Evolutionary conservation across 2,329 filamentous ascomycete genomes (phyloP).

Genomic region (Aspergillus quadrilineatus): DNA sequence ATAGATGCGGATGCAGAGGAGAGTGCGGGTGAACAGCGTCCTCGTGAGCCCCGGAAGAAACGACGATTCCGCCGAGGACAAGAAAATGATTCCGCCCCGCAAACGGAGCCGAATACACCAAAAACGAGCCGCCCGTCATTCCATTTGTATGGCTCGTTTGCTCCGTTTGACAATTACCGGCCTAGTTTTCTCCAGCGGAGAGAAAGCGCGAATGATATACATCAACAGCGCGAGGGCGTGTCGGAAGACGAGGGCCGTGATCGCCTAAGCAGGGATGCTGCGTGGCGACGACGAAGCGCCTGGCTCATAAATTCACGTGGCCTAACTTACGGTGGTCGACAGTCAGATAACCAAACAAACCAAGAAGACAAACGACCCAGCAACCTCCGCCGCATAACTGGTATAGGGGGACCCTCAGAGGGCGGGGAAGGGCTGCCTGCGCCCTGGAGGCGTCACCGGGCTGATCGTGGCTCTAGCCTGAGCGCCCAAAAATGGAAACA

Average conservation of each 20-base stretch:
- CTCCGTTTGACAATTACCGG: constrained; percentile 47
- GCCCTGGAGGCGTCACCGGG: constrained; percentile 50
- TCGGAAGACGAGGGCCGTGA: constrained; percentile 75
- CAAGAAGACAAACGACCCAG: constrained; percentile 58
- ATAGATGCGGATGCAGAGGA: constrained; percentile 79
- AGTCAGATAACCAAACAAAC: constrained; percentile 51
- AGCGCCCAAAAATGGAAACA: constrained; percentile 84
- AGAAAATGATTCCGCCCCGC: constrained; percentile 51
- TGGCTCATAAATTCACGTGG: constrained; percentile 53
- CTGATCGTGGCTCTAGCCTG: constrained; percentile 69
- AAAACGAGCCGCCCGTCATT: constrained; percentile 44
- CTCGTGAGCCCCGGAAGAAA: constrained; percentile 55
- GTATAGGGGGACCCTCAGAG: constrained; percentile 61
- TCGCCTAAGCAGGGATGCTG: constrained; percentile 55
- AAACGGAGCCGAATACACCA: constrained; percentile 68
- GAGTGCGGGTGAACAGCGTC: constrained; percentile 73
- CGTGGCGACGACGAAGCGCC: constrained; percentile 60
- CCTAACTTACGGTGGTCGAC: constrained; percentile 49
- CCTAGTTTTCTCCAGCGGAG: constrained; percentile 59
- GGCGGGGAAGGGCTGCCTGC: constrained; percentile 63
- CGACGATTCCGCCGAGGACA: constrained; percentile 61
- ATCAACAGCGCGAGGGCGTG: constrained; percentile 61
- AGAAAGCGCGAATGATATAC: constrained; percentile 63
- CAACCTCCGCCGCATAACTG: constrained; percentile 64
- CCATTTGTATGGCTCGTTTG: constrained; percentile 48